Evolutionary conservation across 1,284 basidiomycete genomes (phyloP).

Genomic region (Apiotrichum domesticum): DNA sequence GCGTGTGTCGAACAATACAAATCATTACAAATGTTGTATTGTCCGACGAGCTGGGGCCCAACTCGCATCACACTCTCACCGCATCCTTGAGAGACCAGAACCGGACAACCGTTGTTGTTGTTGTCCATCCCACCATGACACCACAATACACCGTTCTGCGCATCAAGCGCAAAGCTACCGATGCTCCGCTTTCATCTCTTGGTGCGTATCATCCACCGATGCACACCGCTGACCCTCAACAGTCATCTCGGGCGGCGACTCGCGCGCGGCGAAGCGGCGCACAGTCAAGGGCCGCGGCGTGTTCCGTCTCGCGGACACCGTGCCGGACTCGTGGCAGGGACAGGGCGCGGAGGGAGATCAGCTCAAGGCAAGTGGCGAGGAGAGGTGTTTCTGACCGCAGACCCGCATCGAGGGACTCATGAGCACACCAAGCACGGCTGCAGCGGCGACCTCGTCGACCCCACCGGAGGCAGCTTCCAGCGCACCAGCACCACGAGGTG

Average conservation of each 20-base stretch:
- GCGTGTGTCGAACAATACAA: no score
- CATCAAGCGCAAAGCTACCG: slow-evolving; percentile 48
- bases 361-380: slow-evolving; percentile 30
- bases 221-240: neutral
- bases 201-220: slow-evolving; percentile 22
- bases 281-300: slow-evolving; percentile 34
- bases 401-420: slow-evolving; percentile 14
- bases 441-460: neutral
- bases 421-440: neutral
- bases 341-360: slow-evolving; percentile 37
- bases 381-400: slow-evolving; percentile 6
- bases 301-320: slow-evolving; percentile 47
- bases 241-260: slow-evolving; percentile 41
- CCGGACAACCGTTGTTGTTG: neutral
- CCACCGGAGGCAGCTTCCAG: neutral
- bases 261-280: slow-evolving; percentile 26
- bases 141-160: slow-evolving; percentile 40
- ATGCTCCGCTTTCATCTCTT: slow-evolving; percentile 43
- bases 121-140: slow-evolving; percentile 1
- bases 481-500: neutral
- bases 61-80: no score
- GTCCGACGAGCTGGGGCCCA: no score
- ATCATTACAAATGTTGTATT: no score
- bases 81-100: no score
- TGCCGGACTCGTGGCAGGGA: slow-evolving; percentile 44